Conservation (phyloP, 176 grass and related monocot species). For the Triticum urartu region DNA sequence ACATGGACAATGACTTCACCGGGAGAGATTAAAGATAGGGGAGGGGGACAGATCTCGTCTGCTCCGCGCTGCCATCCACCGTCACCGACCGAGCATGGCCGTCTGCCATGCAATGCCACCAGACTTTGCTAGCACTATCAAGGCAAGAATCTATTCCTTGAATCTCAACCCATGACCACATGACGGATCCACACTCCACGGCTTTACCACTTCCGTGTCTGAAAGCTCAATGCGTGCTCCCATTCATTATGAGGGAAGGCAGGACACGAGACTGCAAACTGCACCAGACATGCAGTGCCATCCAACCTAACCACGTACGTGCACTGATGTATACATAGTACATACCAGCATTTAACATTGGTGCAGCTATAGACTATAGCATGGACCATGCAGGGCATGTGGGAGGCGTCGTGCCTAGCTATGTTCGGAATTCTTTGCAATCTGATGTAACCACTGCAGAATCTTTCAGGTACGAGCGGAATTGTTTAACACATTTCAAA, state of each 20-base stretch:
- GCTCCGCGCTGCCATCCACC: neutral
- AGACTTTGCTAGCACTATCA: too few relatives aligned
- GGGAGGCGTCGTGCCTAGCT: neutral
- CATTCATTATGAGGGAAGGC: neutral
- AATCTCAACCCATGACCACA: neutral
- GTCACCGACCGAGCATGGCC: neutral
- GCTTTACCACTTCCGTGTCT: neutral
- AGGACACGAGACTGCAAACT: neutral
- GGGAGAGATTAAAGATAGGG: too few relatives aligned
- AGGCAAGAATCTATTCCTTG: too few relatives aligned
- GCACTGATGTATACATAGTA: too few relatives aligned
- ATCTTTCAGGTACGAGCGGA: slow-evolving; percentile 31
- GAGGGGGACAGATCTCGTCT: neutral
- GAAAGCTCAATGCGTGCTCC: neutral
- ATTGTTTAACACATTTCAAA: neutral
- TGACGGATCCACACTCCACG: neutral
- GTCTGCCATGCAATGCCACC: neutral
- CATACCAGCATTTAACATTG: neutral
- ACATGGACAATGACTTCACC: too few relatives aligned
- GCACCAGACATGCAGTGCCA: neutral
- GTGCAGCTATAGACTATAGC: neutral
- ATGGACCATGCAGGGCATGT: neutral
- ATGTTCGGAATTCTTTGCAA: neutral
- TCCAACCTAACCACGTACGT: too few relatives aligned
- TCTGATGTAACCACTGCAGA: neutral